A percentile compares a stretch with the other conserved stretches of the same genome.
These are phyloP conservation scores for Graphilbum sp. DNA, from an alignment of 2,329 filamentous ascomycete species.

Conservation along the genomic window DNA sequence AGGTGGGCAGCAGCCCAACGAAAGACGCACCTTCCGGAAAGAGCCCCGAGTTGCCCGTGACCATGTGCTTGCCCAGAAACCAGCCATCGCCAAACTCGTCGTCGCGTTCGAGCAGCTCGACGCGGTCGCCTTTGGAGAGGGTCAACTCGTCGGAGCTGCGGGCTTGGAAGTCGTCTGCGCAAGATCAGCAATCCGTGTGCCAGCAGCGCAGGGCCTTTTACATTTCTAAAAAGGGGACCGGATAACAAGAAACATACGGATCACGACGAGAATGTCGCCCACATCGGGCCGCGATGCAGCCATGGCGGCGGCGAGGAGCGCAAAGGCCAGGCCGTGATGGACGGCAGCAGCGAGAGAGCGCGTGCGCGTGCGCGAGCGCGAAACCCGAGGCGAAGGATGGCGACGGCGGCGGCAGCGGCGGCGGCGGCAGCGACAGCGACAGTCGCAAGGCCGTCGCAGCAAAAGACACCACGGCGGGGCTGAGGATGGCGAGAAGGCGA, in stretches of 20 bases:
- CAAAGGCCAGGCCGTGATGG: not conserved
- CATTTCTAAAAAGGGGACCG: too few species aligned
- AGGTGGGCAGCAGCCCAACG: not conserved
- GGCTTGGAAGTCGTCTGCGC: constrained; percentile 73
- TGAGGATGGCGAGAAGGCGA: too few species aligned
- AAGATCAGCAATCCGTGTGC: not conserved
- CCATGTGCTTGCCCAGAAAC: constrained; percentile 62
- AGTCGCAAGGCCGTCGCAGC: too few species aligned
- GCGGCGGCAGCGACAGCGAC: too few species aligned
- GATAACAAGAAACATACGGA: constrained; percentile 39
- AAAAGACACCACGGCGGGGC: too few species aligned
- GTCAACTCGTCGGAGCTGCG: constrained; percentile 87
- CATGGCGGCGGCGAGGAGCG: constrained; percentile 8
- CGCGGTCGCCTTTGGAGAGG: constrained; percentile 66
- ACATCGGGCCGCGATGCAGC: constrained; percentile 34
- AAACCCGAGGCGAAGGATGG: too few species aligned
- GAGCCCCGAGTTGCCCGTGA: constrained; percentile 58
- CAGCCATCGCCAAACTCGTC: constrained; percentile 82
- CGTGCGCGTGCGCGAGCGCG: too few species aligned
- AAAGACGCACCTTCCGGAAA: constrained; percentile 58
- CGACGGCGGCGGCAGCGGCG: too few species aligned
- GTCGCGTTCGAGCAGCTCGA: constrained; percentile 70
- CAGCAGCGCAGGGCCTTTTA: too few species aligned
- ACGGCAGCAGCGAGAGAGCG: too few species aligned
- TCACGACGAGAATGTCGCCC: constrained; percentile 53